Base-by-base conservation (phyloP, 192 early-diverging fungal species). In the Podila verticillata region DNA sequence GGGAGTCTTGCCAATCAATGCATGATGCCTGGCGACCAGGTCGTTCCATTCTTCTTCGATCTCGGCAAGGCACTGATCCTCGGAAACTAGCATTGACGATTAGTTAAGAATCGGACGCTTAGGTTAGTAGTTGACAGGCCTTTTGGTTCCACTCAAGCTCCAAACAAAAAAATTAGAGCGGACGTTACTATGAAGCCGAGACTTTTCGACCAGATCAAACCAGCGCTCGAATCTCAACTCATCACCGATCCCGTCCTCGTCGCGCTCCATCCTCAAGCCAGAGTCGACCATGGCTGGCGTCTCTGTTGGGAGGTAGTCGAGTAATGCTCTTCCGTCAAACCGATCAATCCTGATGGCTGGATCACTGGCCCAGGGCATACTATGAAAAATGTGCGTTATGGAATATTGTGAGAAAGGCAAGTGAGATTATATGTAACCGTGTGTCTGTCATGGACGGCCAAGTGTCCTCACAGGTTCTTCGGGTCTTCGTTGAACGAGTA, bases 41-140 rank as follows among this genome's bases (percentile, higher is more conserved):
- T 80, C 70, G 19, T 80, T 80, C 77, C 77, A 80, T 24, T 80
- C 77, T 68, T 72, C 77, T 39, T 80, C 77, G 12, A 72, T 80
- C 2, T 80, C 68, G 3, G 24, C 29, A 12, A 80, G 59, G 15
- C 77, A 80, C 61, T 80, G 69, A n/a, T 80, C 77, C 35, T 80
- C 77, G 4, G 77, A 60, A 1, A 80, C 77, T 80, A 66, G 51
- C 22, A 54, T 24, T 17, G 51, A 24, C 7, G 22, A 12, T 26
- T 19, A 15, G 7, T 22, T 0, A 51, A 24, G 17, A 51, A 51
- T 7, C 17, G 20, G n/a, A 48, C 2, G 4, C 13, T 24, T 6
- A 10, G 17, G 39, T 44, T 44, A 44, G 12, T 44, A 15, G 3
- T 15, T 15, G 39, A 44, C 4, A 44, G 39, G 2, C 15, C 29